Evolutionary conservation across 352 stramenopile genomes (phyloP).

Genomic region (Globisporangium cederbergense): DNA sequence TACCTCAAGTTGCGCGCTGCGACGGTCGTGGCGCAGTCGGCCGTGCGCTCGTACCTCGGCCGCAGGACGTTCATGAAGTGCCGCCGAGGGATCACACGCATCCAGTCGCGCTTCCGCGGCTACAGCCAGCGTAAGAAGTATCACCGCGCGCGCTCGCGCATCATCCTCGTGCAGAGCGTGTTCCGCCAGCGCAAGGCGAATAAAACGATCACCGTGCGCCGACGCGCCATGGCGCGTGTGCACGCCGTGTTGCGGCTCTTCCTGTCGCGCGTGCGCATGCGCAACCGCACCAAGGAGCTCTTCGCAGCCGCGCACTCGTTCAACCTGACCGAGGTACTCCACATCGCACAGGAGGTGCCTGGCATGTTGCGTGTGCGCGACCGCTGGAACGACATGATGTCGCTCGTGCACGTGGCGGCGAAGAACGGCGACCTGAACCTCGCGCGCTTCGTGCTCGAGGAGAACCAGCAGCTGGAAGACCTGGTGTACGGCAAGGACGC

Average conservation of each 20-base stretch:
- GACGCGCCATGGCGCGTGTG: conserved; percentile 67
- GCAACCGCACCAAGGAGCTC: conserved; percentile 72
- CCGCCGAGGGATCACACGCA: conserved; percentile 54
- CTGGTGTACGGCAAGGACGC: conserved; percentile 80
- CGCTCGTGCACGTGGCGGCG: conserved; percentile 84
- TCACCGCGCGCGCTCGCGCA: conserved; percentile 27
- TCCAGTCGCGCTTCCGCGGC: conserved; percentile 67
- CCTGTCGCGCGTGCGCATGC: conserved; percentile 78
- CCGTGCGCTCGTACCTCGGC: conserved; percentile 69
- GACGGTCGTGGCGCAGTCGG: conserved; percentile 60
- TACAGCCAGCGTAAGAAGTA: conserved; percentile 68
- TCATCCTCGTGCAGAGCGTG: conserved; percentile 77
- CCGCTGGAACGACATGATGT: conserved; percentile 78
- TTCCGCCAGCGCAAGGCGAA: conserved; percentile 61
- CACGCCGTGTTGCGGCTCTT: conserved; percentile 71
- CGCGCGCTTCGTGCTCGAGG: conserved; percentile 77
- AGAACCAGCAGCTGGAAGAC: conserved; percentile 80
- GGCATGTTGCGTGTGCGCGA: conserved; percentile 81
- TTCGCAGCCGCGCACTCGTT: conserved; percentile 76
- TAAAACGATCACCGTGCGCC: conserved; percentile 41
- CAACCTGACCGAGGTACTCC: conserved; percentile 77
- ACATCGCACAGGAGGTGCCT: conserved; percentile 76
- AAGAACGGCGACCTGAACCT: conserved; percentile 86
- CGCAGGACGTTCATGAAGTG: conserved; percentile 59
- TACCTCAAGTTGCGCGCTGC: conserved; percentile 54